Evolutionary conservation across 768 basidiomycete genomes (phyloP), one percentile per base, ranked within the genome.

Genomic region (Tricholoma terreum): DNA sequence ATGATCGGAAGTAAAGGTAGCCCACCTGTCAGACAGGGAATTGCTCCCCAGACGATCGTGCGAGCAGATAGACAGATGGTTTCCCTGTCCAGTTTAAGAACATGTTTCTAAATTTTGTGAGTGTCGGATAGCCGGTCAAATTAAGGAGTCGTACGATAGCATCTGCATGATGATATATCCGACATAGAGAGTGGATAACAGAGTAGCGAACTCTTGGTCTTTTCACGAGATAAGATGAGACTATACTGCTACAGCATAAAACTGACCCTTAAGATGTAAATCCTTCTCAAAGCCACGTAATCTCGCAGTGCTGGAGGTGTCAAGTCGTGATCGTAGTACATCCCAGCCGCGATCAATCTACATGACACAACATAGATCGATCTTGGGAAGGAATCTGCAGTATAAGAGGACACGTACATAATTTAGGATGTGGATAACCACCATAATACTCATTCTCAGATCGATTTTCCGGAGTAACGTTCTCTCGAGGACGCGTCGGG

Each of bases 91-190:
- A 74, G 60, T 85, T 83, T 43, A 90, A 68, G 58, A 88, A 81
- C 78, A 89, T 85, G 61, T 89, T 90, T 11, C 87, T 89, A 22
- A 6, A 9, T 33, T 35, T 11, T 55, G 33, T 58, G 15, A 57
- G 46, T 52, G 49, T 35, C 24, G 24, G 2, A 19, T 17, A 8
- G 14, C 24, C 21, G 46, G n/a, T 34, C 45, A 33, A 27, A 11
- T 22, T 50, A 30, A 27, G 22, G 11, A 50, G 43, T 12, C 83
- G 65, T 62, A 86, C 84, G 85, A 87, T 33, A 86, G 86, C 24
- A 88, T 76, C 67, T 89, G 87, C 87, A 88, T 87, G 31, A 86
- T 64, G 57, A 84, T 80, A 60, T 88, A 87, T 14, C 87, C 87
- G 31, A 86, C 75, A 61, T 87, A 88, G 49, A 88, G 76, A 52